Evolutionary conservation across 2,329 filamentous ascomycete genomes (phyloP), one percentile per base, ranked within the genome.

Genomic region (Trichophyton rubrum): DNA sequence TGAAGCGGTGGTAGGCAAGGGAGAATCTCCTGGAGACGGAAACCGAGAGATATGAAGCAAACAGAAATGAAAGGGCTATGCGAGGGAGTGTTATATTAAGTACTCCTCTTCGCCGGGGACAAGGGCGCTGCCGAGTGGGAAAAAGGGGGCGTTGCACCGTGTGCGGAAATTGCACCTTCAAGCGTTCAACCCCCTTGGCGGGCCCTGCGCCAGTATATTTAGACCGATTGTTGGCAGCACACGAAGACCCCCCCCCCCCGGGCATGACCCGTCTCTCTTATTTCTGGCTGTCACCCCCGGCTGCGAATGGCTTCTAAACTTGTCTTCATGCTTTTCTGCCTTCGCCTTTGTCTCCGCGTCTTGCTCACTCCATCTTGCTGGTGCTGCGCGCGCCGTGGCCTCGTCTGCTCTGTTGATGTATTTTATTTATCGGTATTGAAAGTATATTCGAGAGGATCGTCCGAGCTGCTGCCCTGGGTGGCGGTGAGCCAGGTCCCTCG

Each of bases 1-100:
- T 75, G 68, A 73, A 70, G 70, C 70, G 71, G 68, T 73, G 63
- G 65, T 68, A 63, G 65, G 62, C 40, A 62, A 56, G 62, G 49
- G 59, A 22, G 43, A 59, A 38, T 11, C 45, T 13, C 33, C 33
- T 11, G 33, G 45, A 17, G 6, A 22, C 13, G 27, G n/a, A 22
- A 56, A 60, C 45, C 40, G 43, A 49, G 59, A 47, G 45, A 57
- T 41, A 30, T 55, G 45, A 58, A 58, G 56, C 51, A 59, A 59
- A 43, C 59, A 38, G 51, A 59, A 56, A 43, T 59, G 56, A 51
- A 49, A 60, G 38, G 24, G 24, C 49, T 6, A n/a, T 43, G 40
- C 40, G 6, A n/a, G 15, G 40, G 15, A 43, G 33, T 11, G 33
- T 38, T 43, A 43, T 43, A 43, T 43, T 53, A 30, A 53, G 27